A percentile compares a stretch with the other conserved stretches of the same genome.
Conservation (phyloP, 2,329 filamentous ascomycete genomes). For the Huntiella savannae region DNA sequence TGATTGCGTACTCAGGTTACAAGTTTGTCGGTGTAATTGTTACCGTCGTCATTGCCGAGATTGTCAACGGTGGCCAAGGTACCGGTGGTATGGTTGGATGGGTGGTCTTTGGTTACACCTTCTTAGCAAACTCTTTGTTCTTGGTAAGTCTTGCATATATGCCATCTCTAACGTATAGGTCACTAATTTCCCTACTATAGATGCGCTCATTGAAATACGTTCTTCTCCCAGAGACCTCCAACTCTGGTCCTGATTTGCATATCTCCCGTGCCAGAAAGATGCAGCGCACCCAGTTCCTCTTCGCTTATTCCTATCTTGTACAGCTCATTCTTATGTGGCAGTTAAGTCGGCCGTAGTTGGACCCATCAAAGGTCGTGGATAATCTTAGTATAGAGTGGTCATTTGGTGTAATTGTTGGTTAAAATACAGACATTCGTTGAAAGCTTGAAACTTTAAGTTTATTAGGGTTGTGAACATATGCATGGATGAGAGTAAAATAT, state of each 20-base stretch:
- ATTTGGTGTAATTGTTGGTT: too few species aligned
- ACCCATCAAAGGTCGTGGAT: too few species aligned
- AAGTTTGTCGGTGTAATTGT: conserved; percentile 96
- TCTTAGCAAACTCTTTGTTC: conserved; percentile 86
- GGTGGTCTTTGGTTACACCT: conserved; percentile 79
- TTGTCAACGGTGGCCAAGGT: conserved; percentile 58
- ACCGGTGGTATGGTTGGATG: conserved; percentile 80
- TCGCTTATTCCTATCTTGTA: conserved; percentile 83
- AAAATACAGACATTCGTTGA: too few species aligned
- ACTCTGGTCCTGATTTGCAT: conserved; percentile 40
- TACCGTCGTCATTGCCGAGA: conserved; percentile 62
- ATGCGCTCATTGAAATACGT: conserved; percentile 93
- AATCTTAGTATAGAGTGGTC: too few species aligned
- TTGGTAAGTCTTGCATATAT: conserved; percentile 38
- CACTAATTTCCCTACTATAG: conserved; percentile 23
- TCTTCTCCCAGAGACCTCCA: conserved; percentile 64
- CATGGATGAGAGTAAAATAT: too few species aligned
- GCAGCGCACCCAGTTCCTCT: conserved; percentile 77
- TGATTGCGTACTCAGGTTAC: conserved; percentile 93
- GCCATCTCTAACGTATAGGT: background rate
- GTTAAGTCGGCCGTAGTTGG: conserved; percentile 26
- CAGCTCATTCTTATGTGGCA: conserved; percentile 92
- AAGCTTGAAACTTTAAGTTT: too few species aligned
- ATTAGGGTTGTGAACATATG: too few species aligned
- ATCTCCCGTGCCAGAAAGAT: conserved; percentile 67